Evolutionary conservation across 1,139 yeast species (phyloP).

Genomic region (Diutina sp.): DNA sequence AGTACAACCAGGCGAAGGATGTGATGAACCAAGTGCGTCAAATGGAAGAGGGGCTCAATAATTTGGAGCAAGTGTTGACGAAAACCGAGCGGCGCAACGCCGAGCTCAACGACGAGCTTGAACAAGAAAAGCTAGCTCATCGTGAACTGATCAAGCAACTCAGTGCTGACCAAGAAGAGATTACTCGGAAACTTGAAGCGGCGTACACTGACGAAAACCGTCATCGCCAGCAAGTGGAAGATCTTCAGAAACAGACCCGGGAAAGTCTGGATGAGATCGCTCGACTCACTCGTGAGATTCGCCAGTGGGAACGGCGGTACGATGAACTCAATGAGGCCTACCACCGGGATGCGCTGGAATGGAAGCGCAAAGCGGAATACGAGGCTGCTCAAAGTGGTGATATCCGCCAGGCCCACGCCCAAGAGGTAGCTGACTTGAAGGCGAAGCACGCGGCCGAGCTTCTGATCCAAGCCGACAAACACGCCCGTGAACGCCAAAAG

Average conservation of each 20-base stretch:
- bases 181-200: not conserved
- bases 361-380: not conserved
- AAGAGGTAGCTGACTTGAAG: not conserved
- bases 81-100: not conserved
- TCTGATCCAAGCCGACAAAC: not conserved
- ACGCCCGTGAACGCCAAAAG: not conserved
- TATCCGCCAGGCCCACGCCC: not conserved
- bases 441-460: not conserved
- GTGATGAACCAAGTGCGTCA: not conserved
- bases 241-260: not conserved
- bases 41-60: not conserved
- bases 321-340: not conserved
- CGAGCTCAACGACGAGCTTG: not conserved
- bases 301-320: not conserved
- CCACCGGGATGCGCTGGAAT: not conserved
- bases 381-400: not conserved
- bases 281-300: not conserved
- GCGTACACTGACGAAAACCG: not conserved
- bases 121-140: not conserved
- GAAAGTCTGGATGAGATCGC: not conserved
- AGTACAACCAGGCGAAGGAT: not conserved
- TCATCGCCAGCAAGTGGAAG: not conserved
- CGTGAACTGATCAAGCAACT: not conserved
- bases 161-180: not conserved
- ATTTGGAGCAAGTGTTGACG: not conserved